Evolutionary conservation across 352 stramenopile genomes (phyloP).

Genomic region (Detonula confervacea): DNA sequence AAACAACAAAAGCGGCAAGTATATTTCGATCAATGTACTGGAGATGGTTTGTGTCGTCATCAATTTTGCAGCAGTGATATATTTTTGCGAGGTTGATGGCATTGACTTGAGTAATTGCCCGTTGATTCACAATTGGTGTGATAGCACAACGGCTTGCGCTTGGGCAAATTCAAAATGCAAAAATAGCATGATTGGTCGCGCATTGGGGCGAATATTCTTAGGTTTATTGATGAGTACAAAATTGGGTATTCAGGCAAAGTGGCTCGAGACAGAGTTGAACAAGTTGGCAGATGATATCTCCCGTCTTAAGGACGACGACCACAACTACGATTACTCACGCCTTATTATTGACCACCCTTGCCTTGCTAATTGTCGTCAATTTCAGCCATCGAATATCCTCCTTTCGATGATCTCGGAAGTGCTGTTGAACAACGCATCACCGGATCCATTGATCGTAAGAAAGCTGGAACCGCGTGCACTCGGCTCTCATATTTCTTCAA

Average conservation of each 20-base stretch:
- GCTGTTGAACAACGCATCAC: not conserved
- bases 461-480: not conserved
- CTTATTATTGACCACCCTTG: not conserved
- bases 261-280: not conserved
- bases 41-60: constrained; percentile 10
- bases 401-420: not conserved
- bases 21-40: constrained; percentile 14
- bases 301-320: not conserved
- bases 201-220: not conserved
- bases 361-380: not conserved
- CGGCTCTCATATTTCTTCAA: not conserved
- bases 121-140: constrained; percentile 16
- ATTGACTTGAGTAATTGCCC: not conserved
- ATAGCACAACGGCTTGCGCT: not conserved
- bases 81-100: constrained; percentile 2
- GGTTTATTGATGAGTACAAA: not conserved
- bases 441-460: not conserved
- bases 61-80: constrained; percentile 20
- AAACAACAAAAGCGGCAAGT: not conserved
- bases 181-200: not conserved
- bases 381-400: not conserved
- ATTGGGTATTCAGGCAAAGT: not conserved
- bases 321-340: not conserved
- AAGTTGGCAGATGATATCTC: not conserved
- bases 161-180: not conserved